A percentile compares a stretch with the other conserved stretches of the same genome.
Conservation (phyloP, 768 basidiomycete genomes). For the Mrakia frigida region DNA sequence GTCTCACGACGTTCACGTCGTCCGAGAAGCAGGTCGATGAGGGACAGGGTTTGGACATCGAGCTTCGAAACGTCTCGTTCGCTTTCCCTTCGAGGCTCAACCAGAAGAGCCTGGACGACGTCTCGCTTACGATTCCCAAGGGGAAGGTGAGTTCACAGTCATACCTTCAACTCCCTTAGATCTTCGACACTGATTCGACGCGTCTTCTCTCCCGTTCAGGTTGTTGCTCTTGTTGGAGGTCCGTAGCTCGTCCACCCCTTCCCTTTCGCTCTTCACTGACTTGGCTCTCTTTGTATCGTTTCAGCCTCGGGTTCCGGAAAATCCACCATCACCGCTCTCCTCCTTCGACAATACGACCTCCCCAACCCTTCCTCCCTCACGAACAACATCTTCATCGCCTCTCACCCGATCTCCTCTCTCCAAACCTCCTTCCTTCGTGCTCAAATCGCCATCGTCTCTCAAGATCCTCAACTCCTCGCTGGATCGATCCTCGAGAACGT, state of each 20-base stretch:
- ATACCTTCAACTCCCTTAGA: neutral
- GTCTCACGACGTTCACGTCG: slow-evolving; percentile 31
- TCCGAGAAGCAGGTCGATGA: neutral
- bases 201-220: neutral
- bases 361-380: slow-evolving; percentile 17
- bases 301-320: slow-evolving; percentile 41
- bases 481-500: slow-evolving; percentile 44
- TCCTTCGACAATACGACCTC: slow-evolving; percentile 42
- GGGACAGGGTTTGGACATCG: slow-evolving; percentile 30
- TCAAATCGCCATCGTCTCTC: slow-evolving; percentile 28
- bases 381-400: slow-evolving; percentile 24
- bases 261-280: neutral
- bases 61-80: slow-evolving; percentile 40
- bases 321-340: slow-evolving; percentile 39
- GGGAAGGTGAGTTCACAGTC: slow-evolving; percentile 31
- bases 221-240: slow-evolving; percentile 18
- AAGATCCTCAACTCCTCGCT: slow-evolving; percentile 28
- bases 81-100: slow-evolving; percentile 40
- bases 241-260: neutral
- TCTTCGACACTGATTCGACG: neutral
- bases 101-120: slow-evolving; percentile 37
- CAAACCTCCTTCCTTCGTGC: slow-evolving; percentile 23
- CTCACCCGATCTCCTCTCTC: slow-evolving; percentile 6
- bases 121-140: slow-evolving; percentile 35
- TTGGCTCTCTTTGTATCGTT: neutral